These are phyloP conservation scores for Huntiella bhutanensis DNA, from an alignment of 2,329 filamentous ascomycete species.

Conservation along the genomic window DNA sequence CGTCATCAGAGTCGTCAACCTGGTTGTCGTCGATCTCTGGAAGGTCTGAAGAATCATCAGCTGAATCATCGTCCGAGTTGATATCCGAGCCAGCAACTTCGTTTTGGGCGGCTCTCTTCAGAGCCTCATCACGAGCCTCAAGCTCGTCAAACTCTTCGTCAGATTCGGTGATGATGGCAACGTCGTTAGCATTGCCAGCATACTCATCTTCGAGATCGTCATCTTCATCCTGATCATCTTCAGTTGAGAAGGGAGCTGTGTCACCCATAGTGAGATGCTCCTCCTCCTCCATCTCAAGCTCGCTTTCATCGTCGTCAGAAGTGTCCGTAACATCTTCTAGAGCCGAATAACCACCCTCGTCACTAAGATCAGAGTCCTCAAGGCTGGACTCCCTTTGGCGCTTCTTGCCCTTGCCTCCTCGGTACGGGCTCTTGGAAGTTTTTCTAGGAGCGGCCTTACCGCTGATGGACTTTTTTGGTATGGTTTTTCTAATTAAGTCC, in stretches of 20 bases:
- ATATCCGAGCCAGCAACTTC: neutral
- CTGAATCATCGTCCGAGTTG: constrained; percentile 20
- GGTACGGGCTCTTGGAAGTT: constrained; percentile 3
- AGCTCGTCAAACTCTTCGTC: constrained; percentile 2
- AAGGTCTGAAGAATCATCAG: constrained; percentile 19
- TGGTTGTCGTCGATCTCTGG: neutral
- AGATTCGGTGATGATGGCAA: constrained; percentile 1
- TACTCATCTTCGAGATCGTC: constrained; percentile 20
- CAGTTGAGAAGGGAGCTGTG: constrained; percentile 22
- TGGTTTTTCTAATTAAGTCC: neutral
- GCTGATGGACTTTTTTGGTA: neutral
- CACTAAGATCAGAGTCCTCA: constrained; percentile 40
- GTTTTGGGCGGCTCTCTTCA: neutral
- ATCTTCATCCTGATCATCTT: constrained; percentile 22
- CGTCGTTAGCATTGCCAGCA: constrained; percentile 11
- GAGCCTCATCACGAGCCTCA: neutral
- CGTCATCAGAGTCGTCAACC: constrained; percentile 6
- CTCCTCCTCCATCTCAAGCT: constrained; percentile 63
- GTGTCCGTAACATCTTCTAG: constrained; percentile 66
- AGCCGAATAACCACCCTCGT: constrained; percentile 53
- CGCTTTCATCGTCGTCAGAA: constrained; percentile 59
- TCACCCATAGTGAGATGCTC: constrained; percentile 43
- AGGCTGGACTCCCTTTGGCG: constrained; percentile 22
- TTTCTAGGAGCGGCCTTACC: constrained; percentile 2
- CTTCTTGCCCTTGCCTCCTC: constrained; percentile 4